A percentile compares a stretch with the other conserved stretches of the same genome.
phyloP scores from a whole-genome alignment of 805 yeast genomes.

The Priceomyces melissophilus region DNA sequence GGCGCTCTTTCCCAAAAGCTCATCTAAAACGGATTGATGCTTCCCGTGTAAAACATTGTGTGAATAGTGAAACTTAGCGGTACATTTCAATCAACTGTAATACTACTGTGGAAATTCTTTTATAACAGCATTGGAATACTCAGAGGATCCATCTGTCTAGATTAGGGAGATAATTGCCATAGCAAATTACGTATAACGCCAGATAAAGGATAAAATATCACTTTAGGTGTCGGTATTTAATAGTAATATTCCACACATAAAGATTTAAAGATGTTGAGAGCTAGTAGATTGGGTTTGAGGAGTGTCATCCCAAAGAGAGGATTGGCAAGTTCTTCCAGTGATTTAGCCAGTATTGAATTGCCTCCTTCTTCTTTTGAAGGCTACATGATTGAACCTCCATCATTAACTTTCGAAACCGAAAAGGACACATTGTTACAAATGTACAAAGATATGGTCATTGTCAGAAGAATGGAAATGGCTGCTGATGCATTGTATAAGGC shows the following conservation, averaged over 20 bases:
- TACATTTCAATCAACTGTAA: too few species aligned
- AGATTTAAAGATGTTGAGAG: constrained; percentile 2
- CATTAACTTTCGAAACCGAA: constrained; percentile 69
- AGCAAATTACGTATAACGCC: too few species aligned
- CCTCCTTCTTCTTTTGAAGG: constrained; percentile 84
- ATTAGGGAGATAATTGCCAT: too few species aligned
- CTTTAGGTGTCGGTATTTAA: too few species aligned
- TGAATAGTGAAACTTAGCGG: too few species aligned
- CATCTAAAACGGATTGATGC: constrained; percentile 16
- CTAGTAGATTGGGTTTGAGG: constrained; percentile 1
- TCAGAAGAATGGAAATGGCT: constrained; percentile 98
- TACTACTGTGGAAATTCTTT: too few species aligned
- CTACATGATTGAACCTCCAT: constrained; percentile 71
- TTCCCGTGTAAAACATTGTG: constrained; percentile 12
- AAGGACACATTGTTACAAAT: constrained; percentile 78
- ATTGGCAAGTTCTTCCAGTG: constrained; percentile 33
- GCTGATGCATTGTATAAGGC: constrained; percentile 98
- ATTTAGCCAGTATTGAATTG: constrained; percentile 51
- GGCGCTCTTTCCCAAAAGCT: not conserved
- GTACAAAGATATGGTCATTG: constrained; percentile 93
- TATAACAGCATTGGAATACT: too few species aligned
- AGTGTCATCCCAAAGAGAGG: constrained; percentile 22
- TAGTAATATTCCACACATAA: too few species aligned
- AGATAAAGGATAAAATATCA: too few species aligned
- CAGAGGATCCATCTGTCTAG: too few species aligned